A percentile compares a stretch with the other conserved stretches of the same genome.
Evolutionary conservation across 2,329 filamentous ascomycete species (phyloP).

Genomic region (Neofusicoccum kwambonambiense): DNA sequence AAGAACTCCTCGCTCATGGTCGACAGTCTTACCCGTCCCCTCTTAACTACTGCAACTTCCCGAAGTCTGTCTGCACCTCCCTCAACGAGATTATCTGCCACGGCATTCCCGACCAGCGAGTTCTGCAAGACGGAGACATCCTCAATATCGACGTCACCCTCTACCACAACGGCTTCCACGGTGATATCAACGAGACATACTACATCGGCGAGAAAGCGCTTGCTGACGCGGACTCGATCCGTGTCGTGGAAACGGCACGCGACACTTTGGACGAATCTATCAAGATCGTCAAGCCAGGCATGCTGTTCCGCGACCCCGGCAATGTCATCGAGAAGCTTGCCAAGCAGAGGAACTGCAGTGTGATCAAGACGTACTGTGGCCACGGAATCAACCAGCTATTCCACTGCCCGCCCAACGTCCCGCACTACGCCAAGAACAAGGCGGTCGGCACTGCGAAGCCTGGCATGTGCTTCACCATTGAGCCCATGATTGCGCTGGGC

Average conservation of each 20-base stretch:
- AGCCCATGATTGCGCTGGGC: slow-evolving; percentile 95
- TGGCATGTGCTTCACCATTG: slow-evolving; percentile 98
- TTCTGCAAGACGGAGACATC: slow-evolving; percentile 88
- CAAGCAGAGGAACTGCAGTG: slow-evolving; percentile 79
- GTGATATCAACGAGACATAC: slow-evolving; percentile 97
- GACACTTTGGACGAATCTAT: slow-evolving; percentile 91
- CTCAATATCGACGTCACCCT: slow-evolving; percentile 95
- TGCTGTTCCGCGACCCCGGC: slow-evolving; percentile 87
- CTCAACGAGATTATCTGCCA: slow-evolving; percentile 98
- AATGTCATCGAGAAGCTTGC: slow-evolving; percentile 95
- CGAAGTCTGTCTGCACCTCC: slow-evolving; percentile 96
- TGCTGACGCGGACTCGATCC: slow-evolving; percentile 80
- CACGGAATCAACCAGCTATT: slow-evolving; percentile 94
- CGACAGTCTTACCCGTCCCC: slow-evolving; percentile 89
- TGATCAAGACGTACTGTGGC: slow-evolving; percentile 93
- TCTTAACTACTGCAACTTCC: slow-evolving; percentile 92
- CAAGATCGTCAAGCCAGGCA: slow-evolving; percentile 87
- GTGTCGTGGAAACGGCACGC: slow-evolving; percentile 85
- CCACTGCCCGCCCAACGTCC: slow-evolving; percentile 90
- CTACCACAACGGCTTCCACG: slow-evolving; percentile 93
- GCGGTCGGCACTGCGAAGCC: slow-evolving; percentile 90
- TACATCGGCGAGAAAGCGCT: slow-evolving; percentile 89
- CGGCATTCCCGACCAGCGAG: slow-evolving; percentile 89
- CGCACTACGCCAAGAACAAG: slow-evolving; percentile 98
- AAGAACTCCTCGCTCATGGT: slow-evolving; percentile 23